Evolutionary conservation across 768 basidiomycete species (phyloP).

Genomic region (Tylopilus sp.): DNA sequence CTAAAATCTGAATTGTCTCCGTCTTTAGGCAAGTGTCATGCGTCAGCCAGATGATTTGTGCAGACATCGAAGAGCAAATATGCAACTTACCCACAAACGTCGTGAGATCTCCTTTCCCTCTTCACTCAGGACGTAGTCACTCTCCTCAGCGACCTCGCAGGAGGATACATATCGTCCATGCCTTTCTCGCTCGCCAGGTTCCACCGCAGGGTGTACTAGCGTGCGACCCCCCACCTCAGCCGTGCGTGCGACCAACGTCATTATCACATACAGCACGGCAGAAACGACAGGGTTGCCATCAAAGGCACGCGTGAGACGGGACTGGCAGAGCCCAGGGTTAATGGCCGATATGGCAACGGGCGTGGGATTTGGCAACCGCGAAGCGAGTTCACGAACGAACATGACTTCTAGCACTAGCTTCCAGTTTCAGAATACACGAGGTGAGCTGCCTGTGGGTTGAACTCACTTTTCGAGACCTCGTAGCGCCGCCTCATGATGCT

Average conservation of each 20-base stretch:
- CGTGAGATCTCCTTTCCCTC: conserved; percentile 29
- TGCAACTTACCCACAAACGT: conserved; percentile 33
- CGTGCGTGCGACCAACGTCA: conserved; percentile 26
- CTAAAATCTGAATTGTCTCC: conserved; percentile 29
- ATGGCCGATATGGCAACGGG: conserved; percentile 31
- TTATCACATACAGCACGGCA: conserved; percentile 3
- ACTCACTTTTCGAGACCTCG: conserved; percentile 27
- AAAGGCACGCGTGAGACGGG: conserved; percentile 25
- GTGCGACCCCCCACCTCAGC: conserved; percentile 36
- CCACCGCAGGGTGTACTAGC: conserved; percentile 33
- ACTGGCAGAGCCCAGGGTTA: conserved; percentile 36
- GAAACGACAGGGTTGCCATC: conserved; percentile 7
- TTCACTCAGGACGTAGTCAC: conserved; percentile 30
- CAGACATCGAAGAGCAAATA: not conserved
- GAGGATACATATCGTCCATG: conserved; percentile 17
- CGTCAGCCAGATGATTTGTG: conserved; percentile 1
- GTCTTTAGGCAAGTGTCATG: conserved; percentile 6
- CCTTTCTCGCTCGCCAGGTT: conserved; percentile 21
- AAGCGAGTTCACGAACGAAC: conserved; percentile 34
- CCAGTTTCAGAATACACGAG: conserved; percentile 3
- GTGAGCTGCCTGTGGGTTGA: too few relatives aligned
- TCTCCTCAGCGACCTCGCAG: conserved; percentile 28
- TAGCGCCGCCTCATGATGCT: conserved; percentile 27
- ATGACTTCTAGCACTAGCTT: conserved; percentile 33
- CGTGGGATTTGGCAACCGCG: conserved; percentile 25